Percentiles rank a stretch among this genome's conserved stretches.
Evolutionary conservation across 352 stramenopile species (phyloP).

Genomic region (Peronosclerospora sorghi): DNA sequence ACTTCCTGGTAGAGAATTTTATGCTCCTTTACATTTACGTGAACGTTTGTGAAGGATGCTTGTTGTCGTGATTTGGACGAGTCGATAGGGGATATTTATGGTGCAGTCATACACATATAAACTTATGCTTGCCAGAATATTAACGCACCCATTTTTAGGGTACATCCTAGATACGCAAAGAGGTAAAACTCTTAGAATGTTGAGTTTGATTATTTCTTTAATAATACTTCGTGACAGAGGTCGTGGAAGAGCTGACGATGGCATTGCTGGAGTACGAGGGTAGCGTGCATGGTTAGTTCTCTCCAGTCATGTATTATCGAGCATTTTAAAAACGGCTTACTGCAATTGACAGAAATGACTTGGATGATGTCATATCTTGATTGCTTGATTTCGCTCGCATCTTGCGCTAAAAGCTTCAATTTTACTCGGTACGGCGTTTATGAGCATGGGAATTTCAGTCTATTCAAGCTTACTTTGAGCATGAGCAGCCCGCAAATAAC

Average conservation of each 20-base stretch:
- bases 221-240: conserved; percentile 25
- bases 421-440: conserved; percentile 36
- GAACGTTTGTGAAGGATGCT: conserved; percentile 28
- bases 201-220: background rate
- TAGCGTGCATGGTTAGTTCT: conserved; percentile 42
- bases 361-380: conserved; percentile 56
- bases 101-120: conserved; percentile 12
- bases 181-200: conserved; percentile 21
- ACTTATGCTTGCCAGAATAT: too few relatives aligned
- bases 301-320: background rate
- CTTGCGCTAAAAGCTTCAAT: conserved; percentile 59
- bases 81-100: conserved; percentile 76
- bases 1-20: background rate
- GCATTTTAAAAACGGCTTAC: background rate
- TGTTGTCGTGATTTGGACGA: conserved; percentile 74
- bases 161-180: conserved; percentile 74
- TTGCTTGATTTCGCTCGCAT: conserved; percentile 57
- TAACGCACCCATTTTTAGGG: conserved; percentile 17
- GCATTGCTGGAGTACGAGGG: conserved; percentile 59
- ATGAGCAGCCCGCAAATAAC: conserved; percentile 33
- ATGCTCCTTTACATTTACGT: background rate
- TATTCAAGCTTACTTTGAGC: background rate
- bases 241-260: conserved; percentile 66
- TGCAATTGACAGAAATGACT: conserved; percentile 44
- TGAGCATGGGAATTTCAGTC: background rate